phyloP scores from a whole-genome alignment of 2,329 filamentous ascomycete species.

The Clarireedia hainanense region DNA sequence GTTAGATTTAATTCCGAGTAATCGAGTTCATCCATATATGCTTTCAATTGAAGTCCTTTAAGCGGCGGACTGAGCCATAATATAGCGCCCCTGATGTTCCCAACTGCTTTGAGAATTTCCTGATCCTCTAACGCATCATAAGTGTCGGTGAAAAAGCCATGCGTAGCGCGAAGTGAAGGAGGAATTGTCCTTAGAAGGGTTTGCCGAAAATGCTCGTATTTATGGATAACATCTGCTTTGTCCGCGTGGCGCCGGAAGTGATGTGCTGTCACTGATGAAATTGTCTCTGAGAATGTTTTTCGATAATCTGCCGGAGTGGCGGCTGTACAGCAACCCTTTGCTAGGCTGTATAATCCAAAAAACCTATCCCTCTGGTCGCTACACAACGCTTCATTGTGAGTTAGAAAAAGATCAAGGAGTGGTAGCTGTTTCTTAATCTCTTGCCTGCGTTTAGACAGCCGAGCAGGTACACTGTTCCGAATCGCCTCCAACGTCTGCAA shows the following conservation, averaged over 20 bases:
- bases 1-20: conserved; percentile 1
- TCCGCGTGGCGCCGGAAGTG: conserved; percentile 3
- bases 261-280: conserved; percentile 1
- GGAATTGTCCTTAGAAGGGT: background rate
- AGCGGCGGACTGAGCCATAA: conserved; percentile 2
- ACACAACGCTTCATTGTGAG: conserved; percentile 6
- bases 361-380: conserved; percentile 7
- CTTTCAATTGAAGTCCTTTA: background rate
- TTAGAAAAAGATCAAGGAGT: conserved; percentile 8
- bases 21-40: background rate
- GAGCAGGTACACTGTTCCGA: conserved; percentile 1
- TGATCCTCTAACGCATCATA: background rate
- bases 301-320: conserved; percentile 6
- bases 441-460: conserved; percentile 2
- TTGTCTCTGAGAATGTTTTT: conserved; percentile 4
- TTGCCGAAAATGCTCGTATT: conserved; percentile 2
- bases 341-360: conserved; percentile 7
- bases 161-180: background rate
- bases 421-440: background rate
- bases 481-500: conserved; percentile 2
- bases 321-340: conserved; percentile 3
- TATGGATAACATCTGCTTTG: conserved; percentile 4
- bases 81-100: conserved; percentile 4
- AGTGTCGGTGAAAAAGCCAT: background rate
- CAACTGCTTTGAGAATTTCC: conserved; percentile 3